These are phyloP conservation scores for Protomyces gravidus DNA, from an alignment of 1,139 yeast species.

Conservation along the genomic window DNA sequence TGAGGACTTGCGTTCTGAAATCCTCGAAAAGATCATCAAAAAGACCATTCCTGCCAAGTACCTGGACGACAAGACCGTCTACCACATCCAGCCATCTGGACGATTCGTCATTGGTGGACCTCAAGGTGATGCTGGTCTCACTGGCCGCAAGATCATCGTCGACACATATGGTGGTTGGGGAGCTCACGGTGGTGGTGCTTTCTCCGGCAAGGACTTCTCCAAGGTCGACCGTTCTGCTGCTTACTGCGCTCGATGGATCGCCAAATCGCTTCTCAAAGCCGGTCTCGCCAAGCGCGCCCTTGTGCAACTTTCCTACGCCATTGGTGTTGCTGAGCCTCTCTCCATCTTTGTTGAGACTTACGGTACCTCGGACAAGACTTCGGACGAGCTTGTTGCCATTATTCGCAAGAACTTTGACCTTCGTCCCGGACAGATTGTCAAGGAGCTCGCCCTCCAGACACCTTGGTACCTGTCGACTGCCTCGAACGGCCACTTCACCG, in stretches of 20 bases:
- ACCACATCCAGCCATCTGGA: conserved; percentile 99
- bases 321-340: conserved; percentile 99
- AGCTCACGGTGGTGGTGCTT: conserved; percentile 99
- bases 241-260: conserved; percentile 99
- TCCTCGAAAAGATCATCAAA: conserved; percentile 73
- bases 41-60: conserved; percentile 87
- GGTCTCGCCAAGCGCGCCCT: conserved; percentile 95
- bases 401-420: conserved; percentile 92
- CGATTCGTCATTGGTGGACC: conserved; percentile 99
- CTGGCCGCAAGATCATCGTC: conserved; percentile 99
- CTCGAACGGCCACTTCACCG: conserved; percentile 98
- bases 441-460: conserved; percentile 92
- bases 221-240: conserved; percentile 99
- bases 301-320: conserved; percentile 98
- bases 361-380: conserved; percentile 88
- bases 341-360: conserved; percentile 95
- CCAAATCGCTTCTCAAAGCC: conserved; percentile 92
- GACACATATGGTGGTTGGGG: conserved; percentile 99
- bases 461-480: conserved; percentile 99
- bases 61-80: conserved; percentile 89
- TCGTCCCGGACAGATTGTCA: conserved; percentile 99
- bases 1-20: conserved; percentile 77
- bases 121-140: conserved; percentile 99
- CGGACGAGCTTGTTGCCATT: conserved; percentile 84
- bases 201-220: conserved; percentile 99